Conservation (phyloP, 805 yeast species). For the Pichia occidentalis region DNA sequence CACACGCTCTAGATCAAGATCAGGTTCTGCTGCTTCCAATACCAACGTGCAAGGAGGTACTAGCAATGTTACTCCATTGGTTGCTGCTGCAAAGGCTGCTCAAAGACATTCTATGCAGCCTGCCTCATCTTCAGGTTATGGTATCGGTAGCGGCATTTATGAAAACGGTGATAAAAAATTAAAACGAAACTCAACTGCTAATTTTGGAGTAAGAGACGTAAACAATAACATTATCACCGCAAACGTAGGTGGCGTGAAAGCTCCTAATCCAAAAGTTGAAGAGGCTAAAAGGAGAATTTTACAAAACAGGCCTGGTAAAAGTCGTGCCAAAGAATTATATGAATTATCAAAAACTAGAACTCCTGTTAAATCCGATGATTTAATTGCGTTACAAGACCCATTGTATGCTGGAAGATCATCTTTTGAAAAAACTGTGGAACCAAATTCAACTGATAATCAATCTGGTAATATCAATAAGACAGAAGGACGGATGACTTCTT, state of each 20-base stretch:
- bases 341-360: slow-evolving; percentile 37
- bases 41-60: not conserved
- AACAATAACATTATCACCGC: too few species aligned
- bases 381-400: slow-evolving; percentile 10
- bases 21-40: slow-evolving; percentile 7
- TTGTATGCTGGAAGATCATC: slow-evolving; percentile 39
- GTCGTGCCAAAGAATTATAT: slow-evolving; percentile 47
- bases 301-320: slow-evolving; percentile 21
- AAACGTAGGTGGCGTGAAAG: slow-evolving; percentile 3
- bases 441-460: slow-evolving; percentile 9
- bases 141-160: not conserved
- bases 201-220: too few species aligned
- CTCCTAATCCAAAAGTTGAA: slow-evolving; percentile 14
- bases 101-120: slow-evolving; percentile 19
- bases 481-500: slow-evolving; percentile 4
- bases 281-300: slow-evolving; percentile 14
- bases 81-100: slow-evolving; percentile 31
- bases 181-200: not conserved
- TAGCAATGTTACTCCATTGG: slow-evolving; percentile 5
- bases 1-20: slow-evolving; percentile 5
- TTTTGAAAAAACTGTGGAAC: slow-evolving; percentile 42
- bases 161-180: slow-evolving; percentile 2
- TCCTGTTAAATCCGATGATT: slow-evolving; percentile 10
- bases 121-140: too few species aligned
- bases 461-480: too few species aligned